Base-by-base conservation (phyloP, 1,139 yeast species). In the Blastobotrys ciferrii region DNA sequence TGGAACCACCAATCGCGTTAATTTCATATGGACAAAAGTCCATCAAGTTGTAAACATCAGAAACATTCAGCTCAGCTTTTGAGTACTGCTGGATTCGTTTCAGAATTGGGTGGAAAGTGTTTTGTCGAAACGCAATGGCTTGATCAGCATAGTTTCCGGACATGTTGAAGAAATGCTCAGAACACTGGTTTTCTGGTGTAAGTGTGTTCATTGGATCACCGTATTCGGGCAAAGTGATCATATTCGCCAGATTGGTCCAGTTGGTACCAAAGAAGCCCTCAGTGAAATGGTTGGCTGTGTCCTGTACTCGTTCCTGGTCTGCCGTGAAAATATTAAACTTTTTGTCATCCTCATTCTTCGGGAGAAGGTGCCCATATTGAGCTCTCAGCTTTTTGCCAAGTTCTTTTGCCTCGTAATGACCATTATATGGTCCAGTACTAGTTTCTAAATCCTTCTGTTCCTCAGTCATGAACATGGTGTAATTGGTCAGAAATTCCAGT, bases 1-100 rank as follows among this genome's bases (percentile, higher is more conserved):
- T 71, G 5, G 81, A 71, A 25, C 62, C 52, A 2, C 82, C 83
- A 31, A 66, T 66, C 14, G 71, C 76, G 57, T 74, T 75, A 53
- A 78, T 62, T 58, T 78, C 84, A 60, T 69, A 80, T 2, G 79
- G 80, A 63, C 82, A 79, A 65, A 75, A 65, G 43, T 66, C 64
- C 54, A 74, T 66, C 55, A 78, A 56, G 41, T 64, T 58, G 41
- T 60, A 60, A 40, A 79, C 70, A 56, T 82, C 84, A 9, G 55
- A 46, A 4, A 64, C 55, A 4, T 74, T 70, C 39, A 74, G 57
- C 56, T 74, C 68, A 47, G 75, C 69, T 1, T 75, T 79, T 4
- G 73, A 72, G 55, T 76, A 44, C 37, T 45, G 40, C 28, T 39
- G 14, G 42, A 39, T 15, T 13, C 42, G 4, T 13, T 25, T 23